Evolutionary conservation across 768 basidiomycete species (phyloP).

Genomic region (Hericium coralloides): DNA sequence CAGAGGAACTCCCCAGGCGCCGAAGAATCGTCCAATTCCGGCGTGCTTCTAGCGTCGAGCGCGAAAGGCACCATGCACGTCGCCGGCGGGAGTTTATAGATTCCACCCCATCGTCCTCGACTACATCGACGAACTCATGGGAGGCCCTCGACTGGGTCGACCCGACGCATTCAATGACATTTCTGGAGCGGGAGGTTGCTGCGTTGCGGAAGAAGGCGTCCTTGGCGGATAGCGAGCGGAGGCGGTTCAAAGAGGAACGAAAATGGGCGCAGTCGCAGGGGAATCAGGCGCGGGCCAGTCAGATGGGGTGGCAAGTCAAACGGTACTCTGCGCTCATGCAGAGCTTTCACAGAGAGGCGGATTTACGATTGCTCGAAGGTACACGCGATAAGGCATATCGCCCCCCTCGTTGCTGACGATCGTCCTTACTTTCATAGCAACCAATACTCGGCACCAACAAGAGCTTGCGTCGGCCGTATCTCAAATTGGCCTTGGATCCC

Average conservation of each 20-base stretch:
- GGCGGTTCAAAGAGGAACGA: slow-evolving; percentile 77
- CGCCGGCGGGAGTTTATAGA: slow-evolving; percentile 18
- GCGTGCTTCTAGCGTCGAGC: neutral
- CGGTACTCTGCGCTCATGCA: slow-evolving; percentile 73
- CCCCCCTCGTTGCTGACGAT: neutral
- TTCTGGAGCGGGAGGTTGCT: slow-evolving; percentile 67
- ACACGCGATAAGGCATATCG: neutral
- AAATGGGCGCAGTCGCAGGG: slow-evolving; percentile 83
- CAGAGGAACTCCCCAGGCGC: slow-evolving; percentile 6
- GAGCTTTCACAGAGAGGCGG: slow-evolving; percentile 74
- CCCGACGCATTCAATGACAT: slow-evolving; percentile 47
- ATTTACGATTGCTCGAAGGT: slow-evolving; percentile 61
- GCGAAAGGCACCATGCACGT: slow-evolving; percentile 7
- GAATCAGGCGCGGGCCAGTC: slow-evolving; percentile 61
- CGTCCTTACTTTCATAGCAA: slow-evolving; percentile 10
- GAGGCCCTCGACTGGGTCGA: slow-evolving; percentile 61
- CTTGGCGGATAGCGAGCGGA: slow-evolving; percentile 73
- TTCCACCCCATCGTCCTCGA: slow-evolving; percentile 19
- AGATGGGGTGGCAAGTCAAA: slow-evolving; percentile 82
- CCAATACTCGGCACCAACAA: slow-evolving; percentile 18
- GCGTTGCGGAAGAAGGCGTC: slow-evolving; percentile 68
- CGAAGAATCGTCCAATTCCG: slow-evolving; percentile 15
- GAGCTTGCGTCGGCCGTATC: slow-evolving; percentile 12
- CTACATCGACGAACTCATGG: slow-evolving; percentile 45
- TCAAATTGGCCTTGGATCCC: slow-evolving; percentile 6